Evolutionary conservation across 1,139 yeast species (phyloP).

Genomic region (Taphrina confusa): DNA sequence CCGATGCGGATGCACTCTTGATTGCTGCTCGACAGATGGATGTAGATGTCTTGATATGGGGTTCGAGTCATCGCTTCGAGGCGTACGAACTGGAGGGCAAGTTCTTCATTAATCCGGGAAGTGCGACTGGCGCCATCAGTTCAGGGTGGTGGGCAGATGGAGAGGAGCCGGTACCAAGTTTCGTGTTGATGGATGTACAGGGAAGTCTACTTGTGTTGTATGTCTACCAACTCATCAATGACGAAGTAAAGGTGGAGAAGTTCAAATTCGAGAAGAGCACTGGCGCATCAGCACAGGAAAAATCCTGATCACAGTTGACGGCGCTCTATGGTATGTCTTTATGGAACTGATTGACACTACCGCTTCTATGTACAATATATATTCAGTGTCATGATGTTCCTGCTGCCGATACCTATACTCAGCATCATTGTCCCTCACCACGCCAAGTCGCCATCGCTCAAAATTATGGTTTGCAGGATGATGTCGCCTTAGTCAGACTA

Average conservation of each 20-base stretch:
- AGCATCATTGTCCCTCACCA: too few species aligned
- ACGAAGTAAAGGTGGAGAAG: constrained; percentile 89
- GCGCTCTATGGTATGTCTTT: too few species aligned
- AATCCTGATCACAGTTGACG: too few species aligned
- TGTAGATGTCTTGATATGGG: constrained; percentile 91
- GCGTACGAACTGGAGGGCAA: constrained; percentile 91
- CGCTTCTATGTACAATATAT: too few species aligned
- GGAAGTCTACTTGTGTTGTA: constrained; percentile 76
- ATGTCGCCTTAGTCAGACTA: too few species aligned
- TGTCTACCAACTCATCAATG: constrained; percentile 76
- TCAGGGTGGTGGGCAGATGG: constrained; percentile 54
- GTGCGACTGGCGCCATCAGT: constrained; percentile 87
- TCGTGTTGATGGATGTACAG: constrained; percentile 81
- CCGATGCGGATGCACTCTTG: constrained; percentile 80
- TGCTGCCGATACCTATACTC: too few species aligned
- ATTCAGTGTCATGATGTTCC: too few species aligned
- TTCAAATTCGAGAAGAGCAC: constrained; percentile 72
- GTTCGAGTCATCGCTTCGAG: constrained; percentile 92
- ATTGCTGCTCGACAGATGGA: constrained; percentile 86
- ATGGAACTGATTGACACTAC: too few species aligned
- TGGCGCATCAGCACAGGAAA: neutral
- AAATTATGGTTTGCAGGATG: too few species aligned
- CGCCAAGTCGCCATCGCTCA: too few species aligned
- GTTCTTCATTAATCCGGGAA: constrained; percentile 91
- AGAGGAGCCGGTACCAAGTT: constrained; percentile 66